These are phyloP conservation scores for Cystobasidium onofrii DNA, from an alignment of 768 basidiomycete genomes.

Conservation along the genomic window DNA sequence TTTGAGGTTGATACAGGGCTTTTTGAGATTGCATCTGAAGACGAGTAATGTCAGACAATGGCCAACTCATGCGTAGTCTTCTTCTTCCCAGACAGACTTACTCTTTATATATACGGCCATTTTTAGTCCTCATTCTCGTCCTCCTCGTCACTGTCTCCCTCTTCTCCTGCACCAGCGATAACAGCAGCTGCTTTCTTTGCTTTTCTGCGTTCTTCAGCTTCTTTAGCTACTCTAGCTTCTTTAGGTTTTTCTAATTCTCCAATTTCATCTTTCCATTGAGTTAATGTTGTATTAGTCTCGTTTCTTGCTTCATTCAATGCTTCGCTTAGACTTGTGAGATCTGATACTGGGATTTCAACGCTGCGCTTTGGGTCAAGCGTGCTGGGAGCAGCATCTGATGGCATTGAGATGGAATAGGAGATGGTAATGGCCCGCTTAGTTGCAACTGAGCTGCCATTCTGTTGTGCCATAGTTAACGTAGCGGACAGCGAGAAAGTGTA, in stretches of 20 bases:
- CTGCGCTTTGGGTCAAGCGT: not conserved
- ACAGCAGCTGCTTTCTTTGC: not conserved
- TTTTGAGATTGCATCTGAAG: no score
- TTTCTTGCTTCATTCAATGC: not conserved
- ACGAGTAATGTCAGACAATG: no score
- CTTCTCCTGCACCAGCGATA: not conserved
- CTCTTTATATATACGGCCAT: no score
- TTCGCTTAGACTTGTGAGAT: not conserved
- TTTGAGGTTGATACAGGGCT: no score
- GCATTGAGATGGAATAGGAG: not conserved
- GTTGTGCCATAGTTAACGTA: no score
- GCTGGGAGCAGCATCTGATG: not conserved
- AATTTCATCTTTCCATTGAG: conserved; percentile 17
- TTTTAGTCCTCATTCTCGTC: not conserved
- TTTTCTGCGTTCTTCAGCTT: not conserved
- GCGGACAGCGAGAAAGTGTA: no score
- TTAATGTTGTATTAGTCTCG: conserved; percentile 4
- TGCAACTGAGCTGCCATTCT: not conserved
- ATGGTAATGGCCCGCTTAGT: not conserved
- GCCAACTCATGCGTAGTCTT: no score
- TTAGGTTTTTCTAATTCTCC: conserved; percentile 14
- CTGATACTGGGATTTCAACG: not conserved
- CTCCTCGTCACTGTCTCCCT: not conserved
- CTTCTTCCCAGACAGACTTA: no score
- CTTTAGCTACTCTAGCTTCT: not conserved